These are phyloP conservation scores for Aspergillus pseudonomiae DNA, from an alignment of 2,329 filamentous ascomycete genomes.

Conservation along the genomic window DNA sequence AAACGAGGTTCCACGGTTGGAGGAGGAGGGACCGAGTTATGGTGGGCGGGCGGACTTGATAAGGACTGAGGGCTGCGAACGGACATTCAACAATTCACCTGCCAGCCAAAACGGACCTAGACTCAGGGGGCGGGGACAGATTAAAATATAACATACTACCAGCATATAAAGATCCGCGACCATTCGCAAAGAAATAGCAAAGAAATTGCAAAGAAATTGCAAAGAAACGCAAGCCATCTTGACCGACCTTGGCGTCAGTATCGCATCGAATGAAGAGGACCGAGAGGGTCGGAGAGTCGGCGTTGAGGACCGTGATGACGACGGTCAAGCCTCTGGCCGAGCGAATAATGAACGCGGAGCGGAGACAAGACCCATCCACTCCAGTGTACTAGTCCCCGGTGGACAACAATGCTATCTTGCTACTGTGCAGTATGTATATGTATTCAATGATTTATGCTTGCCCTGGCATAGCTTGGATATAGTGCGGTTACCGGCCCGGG, in stretches of 20 bases:
- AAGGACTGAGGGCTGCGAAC: not conserved
- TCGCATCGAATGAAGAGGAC: not conserved
- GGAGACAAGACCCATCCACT: not conserved
- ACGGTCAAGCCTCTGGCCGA: not conserved
- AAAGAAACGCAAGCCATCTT: not conserved
- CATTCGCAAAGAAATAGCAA: not conserved
- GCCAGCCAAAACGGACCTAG: not conserved
- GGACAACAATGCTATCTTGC: too few relatives aligned
- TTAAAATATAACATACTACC: not conserved
- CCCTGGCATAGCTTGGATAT: not conserved
- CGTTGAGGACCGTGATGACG: not conserved
- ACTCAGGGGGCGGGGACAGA: not conserved
- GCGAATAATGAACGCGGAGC: not conserved
- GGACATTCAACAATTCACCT: not conserved
- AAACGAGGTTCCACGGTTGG: not conserved
- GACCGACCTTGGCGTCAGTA: not conserved
- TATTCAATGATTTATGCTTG: not conserved
- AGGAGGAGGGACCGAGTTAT: not conserved
- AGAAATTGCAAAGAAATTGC: not conserved
- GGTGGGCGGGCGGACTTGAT: not conserved
- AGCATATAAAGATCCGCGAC: not conserved
- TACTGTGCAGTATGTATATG: too few relatives aligned
- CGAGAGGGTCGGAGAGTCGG: not conserved
- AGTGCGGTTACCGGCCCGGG: not conserved
- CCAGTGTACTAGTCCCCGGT: too few relatives aligned